Percentiles rank a stretch among this genome's conserved stretches.
These are phyloP conservation scores for Fusarium dimerum DNA, from an alignment of 2,329 filamentous ascomycete genomes.

Conservation along the genomic window DNA sequence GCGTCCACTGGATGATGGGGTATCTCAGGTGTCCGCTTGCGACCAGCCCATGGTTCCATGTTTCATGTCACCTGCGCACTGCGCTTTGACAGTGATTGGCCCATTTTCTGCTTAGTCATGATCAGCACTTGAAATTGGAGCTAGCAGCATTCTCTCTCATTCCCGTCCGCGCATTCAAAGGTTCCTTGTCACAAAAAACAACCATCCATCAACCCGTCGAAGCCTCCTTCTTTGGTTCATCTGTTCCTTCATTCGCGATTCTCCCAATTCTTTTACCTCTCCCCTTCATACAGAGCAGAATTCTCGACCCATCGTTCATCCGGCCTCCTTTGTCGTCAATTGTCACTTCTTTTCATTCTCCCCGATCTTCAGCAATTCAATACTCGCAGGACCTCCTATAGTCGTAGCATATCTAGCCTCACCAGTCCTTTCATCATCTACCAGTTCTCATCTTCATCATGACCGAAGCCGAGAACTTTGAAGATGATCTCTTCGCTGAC, in stretches of 20 bases:
- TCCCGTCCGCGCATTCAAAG: no score
- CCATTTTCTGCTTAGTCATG: neutral
- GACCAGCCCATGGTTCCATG: no score
- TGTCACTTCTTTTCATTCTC: neutral
- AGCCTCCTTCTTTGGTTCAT: neutral
- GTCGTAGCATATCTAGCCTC: conserved; percentile 1
- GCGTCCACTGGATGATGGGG: no score
- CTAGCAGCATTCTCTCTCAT: neutral
- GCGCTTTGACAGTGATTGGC: neutral
- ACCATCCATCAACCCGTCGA: neutral
- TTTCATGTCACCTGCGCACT: neutral
- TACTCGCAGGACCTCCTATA: neutral
- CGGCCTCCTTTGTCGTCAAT: neutral
- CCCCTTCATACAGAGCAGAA: neutral
- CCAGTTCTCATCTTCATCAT: conserved; percentile 45
- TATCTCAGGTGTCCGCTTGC: no score
- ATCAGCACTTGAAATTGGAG: neutral
- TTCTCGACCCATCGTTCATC: neutral
- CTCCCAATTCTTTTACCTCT: neutral
- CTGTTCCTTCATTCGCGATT: neutral
- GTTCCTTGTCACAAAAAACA: neutral
- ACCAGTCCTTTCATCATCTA: conserved; percentile 9
- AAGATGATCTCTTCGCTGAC: conserved; percentile 95
- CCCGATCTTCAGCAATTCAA: neutral
- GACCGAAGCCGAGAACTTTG: conserved; percentile 79